Evolutionary conservation across 768 basidiomycete genomes (phyloP), one percentile per base, ranked within the genome.

Genomic region (Mrakia frigida): DNA sequence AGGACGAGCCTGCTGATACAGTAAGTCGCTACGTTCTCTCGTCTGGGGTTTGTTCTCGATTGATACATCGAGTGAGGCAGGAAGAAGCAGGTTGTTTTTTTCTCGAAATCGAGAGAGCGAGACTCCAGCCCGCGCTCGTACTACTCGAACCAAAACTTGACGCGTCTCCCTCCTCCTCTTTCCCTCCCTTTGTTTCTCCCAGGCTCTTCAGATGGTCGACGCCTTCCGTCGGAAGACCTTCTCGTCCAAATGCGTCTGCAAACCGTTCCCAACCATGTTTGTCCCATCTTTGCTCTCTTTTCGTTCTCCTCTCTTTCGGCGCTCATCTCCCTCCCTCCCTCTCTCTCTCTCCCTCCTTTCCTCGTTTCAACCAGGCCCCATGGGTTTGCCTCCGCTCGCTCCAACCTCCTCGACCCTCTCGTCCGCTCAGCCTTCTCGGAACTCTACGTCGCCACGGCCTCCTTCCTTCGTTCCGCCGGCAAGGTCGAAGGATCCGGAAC

Each of bases 201-300:
- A 37, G 71, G 28, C 28, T 25, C 25, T 28, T 7, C 60, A 63
- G 23, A 74, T 74, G 33, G 73, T 74, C 35, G 73, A 74, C 21
- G 28, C 50, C 25, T 68, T 68, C 37, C 35, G 65, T 1, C 9
- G 35, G 2, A 68, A 68, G 39, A 68, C 65, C 25, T 68, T 68
- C 65, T 39, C 37, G 21, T 18, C 35, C 10, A 68, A 72, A 31
- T 72, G 71, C 25, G 35, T 39, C 14, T 52, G 53, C 37, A 52
- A 25, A n/a, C 53, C 71, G n/a, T 73, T 56, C 25, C 41, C n/a
- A 13, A 61, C 41, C 28, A 73, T 73, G 59, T 73, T 39, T 5
- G 59, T 73, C 13, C 25, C 4, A 6, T 31, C 14, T n/a, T 52
- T 16, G 18, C 69, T 28, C 11, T 53, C 31, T 50, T 28, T 21